Percentiles rank a stretch among this genome's conserved stretches.
Evolutionary conservation across 1,139 yeast species (phyloP).

Genomic region (Debaryomyces robertsiae): DNA sequence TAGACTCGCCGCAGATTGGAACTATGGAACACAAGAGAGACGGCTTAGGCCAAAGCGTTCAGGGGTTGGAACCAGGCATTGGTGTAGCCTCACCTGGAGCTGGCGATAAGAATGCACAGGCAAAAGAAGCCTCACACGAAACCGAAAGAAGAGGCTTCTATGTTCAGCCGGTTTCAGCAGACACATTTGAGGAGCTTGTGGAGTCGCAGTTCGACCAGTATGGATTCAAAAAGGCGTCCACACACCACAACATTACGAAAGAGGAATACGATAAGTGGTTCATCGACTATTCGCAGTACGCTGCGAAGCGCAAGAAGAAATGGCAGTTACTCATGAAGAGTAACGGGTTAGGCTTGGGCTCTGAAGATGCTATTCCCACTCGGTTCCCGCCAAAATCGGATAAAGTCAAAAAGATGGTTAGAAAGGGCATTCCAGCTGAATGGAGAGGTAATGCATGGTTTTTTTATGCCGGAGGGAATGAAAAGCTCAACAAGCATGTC

Average conservation of each 20-base stretch:
- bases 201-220: constrained; percentile 65
- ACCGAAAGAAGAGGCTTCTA: constrained; percentile 2
- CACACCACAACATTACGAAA: constrained; percentile 45
- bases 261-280: constrained; percentile 78
- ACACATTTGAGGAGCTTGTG: constrained; percentile 18
- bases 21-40: constrained; percentile 5
- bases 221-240: constrained; percentile 75
- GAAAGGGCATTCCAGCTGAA: constrained; percentile 94
- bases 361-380: constrained; percentile 36
- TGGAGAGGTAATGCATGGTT: constrained; percentile 99
- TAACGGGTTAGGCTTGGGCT: constrained; percentile 57
- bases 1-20: constrained; percentile 20
- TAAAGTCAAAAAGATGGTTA: constrained; percentile 75
- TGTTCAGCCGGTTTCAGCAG: constrained; percentile 3
- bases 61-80: neutral
- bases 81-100: constrained; percentile 2
- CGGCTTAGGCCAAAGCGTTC: constrained; percentile 11
- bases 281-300: constrained; percentile 61
- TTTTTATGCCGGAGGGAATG: constrained; percentile 90
- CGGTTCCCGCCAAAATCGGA: constrained; percentile 86
- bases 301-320: constrained; percentile 64
- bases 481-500: constrained; percentile 62
- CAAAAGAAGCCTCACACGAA: neutral
- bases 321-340: constrained; percentile 71
- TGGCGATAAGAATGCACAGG: constrained; percentile 2